phyloP scores from a whole-genome alignment of 2,329 filamentous ascomycete species.

The Cladosporium colombiae region DNA sequence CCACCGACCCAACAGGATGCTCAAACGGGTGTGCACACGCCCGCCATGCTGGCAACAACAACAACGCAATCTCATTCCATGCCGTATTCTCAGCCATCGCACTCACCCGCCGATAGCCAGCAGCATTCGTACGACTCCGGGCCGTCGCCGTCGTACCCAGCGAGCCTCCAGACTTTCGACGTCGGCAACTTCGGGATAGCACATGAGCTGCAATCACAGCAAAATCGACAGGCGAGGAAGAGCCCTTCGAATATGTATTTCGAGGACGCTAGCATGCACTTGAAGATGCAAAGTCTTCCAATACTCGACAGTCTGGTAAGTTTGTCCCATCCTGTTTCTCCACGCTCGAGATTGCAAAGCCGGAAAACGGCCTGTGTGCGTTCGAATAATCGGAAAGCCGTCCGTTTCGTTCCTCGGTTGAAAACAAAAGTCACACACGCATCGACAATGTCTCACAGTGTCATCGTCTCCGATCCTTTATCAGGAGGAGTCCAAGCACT shows the following conservation, averaged over 20 bases:
- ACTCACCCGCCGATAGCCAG: conserved; percentile 5
- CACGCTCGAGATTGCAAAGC: neutral
- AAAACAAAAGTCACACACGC: neutral
- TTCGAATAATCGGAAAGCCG: neutral
- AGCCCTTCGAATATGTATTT: conserved; percentile 31
- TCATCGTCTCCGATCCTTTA: neutral
- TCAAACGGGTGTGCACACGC: conserved; percentile 3
- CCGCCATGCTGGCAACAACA: conserved; percentile 7
- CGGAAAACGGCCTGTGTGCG: neutral
- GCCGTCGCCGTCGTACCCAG: conserved; percentile 7
- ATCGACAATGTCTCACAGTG: neutral
- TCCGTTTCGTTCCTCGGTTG: neutral
- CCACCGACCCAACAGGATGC: conserved; percentile 21
- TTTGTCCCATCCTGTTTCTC: neutral
- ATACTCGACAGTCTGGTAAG: conserved; percentile 63
- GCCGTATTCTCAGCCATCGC: conserved; percentile 7
- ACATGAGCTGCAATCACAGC: conserved; percentile 17
- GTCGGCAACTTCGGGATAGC: conserved; percentile 5
- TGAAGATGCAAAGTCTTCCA: conserved; percentile 61
- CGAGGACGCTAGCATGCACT: conserved; percentile 46
- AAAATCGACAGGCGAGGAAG: conserved; percentile 5
- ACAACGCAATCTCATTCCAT: conserved; percentile 6
- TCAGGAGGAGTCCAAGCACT: neutral
- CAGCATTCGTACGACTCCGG: conserved; percentile 6
- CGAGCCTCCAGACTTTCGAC: conserved; percentile 8